A percentile compares a stretch with the other conserved stretches of the same genome.
phyloP scores from a whole-genome alignment of 2,329 filamentous ascomycete species.

The Aspergillus hortae region DNA sequence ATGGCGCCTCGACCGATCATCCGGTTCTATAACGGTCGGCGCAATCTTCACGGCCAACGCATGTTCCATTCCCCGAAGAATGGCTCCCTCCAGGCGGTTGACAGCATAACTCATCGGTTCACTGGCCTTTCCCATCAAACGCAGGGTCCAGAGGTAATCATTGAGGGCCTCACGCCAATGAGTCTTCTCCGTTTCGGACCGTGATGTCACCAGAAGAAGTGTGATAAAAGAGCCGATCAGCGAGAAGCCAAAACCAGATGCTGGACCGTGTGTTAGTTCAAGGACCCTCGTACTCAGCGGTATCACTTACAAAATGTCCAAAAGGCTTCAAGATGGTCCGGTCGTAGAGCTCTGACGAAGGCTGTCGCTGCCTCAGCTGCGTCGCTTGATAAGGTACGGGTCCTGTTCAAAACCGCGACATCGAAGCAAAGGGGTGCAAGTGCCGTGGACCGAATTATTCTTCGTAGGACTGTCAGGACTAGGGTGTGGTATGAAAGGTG shows the following conservation, averaged over 20 bases:
- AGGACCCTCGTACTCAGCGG: too few relatives aligned
- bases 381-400: too few relatives aligned
- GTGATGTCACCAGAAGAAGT: neutral
- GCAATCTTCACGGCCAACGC: constrained; percentile 1
- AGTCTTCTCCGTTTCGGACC: neutral
- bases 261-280: neutral
- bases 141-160: constrained; percentile 1
- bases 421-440: too few relatives aligned
- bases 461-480: too few relatives aligned
- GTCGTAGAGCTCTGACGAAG: too few relatives aligned
- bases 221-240: neutral
- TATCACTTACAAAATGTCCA: too few relatives aligned
- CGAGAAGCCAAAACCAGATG: neutral
- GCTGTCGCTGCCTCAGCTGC: too few relatives aligned
- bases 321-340: too few relatives aligned
- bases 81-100: constrained; percentile 1
- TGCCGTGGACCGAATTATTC: too few relatives aligned
- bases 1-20: neutral
- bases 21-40: too few relatives aligned
- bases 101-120: constrained; percentile 2
- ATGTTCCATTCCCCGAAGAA: constrained; percentile 3
- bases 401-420: too few relatives aligned
- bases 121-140: neutral
- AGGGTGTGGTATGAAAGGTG: too few relatives aligned
- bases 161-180: neutral